Evolutionary conservation across 164 flowering plant genomes (phyloP).

Genomic region (Houttuynia cordata): DNA sequence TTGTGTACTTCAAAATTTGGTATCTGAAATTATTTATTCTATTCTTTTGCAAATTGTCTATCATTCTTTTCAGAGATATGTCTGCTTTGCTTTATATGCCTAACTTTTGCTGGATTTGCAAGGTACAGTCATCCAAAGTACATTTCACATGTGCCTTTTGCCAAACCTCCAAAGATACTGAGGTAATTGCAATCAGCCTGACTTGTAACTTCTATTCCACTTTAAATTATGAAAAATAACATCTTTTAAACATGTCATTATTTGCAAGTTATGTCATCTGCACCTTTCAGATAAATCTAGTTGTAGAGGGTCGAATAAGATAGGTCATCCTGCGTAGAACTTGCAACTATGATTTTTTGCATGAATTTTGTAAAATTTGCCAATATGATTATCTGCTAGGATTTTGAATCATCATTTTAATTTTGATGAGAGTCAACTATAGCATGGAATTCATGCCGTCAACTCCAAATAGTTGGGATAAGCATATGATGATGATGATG

Average conservation of each 20-base stretch:
- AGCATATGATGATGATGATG: no score
- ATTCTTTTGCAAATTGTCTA: no score
- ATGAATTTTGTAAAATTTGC: no score
- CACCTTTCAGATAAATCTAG: neutral
- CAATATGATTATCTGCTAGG: no score
- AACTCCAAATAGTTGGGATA: no score
- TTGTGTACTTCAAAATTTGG: constrained; percentile 2
- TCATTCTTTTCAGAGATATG: neutral
- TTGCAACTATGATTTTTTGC: no score
- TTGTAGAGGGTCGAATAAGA: no score
- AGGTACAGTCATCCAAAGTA: neutral
- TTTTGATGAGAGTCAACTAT: no score
- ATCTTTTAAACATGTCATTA: neutral
- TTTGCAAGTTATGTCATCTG: neutral
- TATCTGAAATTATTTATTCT: neutral
- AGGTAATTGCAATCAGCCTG: constrained; percentile 4
- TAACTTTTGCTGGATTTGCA: neutral
- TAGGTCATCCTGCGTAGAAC: no score
- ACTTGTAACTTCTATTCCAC: neutral
- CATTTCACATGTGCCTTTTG: constrained; percentile 11
- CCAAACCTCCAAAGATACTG: constrained; percentile 4
- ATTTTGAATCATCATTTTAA: no score
- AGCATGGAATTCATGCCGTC: no score
- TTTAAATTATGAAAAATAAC: no score
- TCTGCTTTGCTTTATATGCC: neutral